Base-by-base conservation (phyloP, 2,329 filamentous ascomycete species). In the Diaporthe helianthi region DNA sequence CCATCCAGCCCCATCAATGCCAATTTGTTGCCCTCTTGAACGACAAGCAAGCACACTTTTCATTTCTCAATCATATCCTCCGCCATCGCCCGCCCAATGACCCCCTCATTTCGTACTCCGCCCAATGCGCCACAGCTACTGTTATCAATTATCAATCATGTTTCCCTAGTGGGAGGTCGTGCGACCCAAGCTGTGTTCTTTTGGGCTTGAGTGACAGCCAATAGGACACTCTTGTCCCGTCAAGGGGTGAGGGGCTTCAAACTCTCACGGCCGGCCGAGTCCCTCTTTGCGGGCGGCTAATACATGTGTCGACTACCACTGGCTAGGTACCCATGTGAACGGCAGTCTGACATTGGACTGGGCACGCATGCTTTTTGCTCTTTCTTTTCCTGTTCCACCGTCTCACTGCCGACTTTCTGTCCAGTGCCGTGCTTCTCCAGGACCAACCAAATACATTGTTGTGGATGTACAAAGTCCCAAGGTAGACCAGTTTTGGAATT, bases 311-410 rank as follows among this genome's bases (percentile, higher is more conserved):
- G 58, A 49, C 58, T 24, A 49, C 44, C 36, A n/a, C 41, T 49
- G 58, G 58, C 58, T 63, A 63, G 44, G 44, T 49, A 63, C 58
- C 58, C 58, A 63, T 63, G 58, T 44, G 38, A 38, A 15, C 49
- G 58, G 58, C 58, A 49, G 41, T 63, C 58, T 63, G 36, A 63
- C 58, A 49, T 36, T 63, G 58, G 58, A 24, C 58, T 63, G 49
- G 58, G 58, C 58, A 33, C 22, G 22, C 58, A 63, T 49, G 58
- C 58, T 36, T 36, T 47, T 36, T n/a, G n/a, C n/a, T n/a, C n/a
- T 36, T n/a, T 12, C 55, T n/a, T 36, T 13, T 12, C 38, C n/a
- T 36, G n/a, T 63, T 24, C 13, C 41, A 10, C 29, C 13, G 22
- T 24, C 15, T 33, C 58, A 47, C 58, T 61, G 41, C 58, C 58